Percentiles rank a stretch among this genome's conserved stretches.
phyloP scores from a whole-genome alignment of 2,329 filamentous ascomycete species.

The Bipolaris gigantea region DNA sequence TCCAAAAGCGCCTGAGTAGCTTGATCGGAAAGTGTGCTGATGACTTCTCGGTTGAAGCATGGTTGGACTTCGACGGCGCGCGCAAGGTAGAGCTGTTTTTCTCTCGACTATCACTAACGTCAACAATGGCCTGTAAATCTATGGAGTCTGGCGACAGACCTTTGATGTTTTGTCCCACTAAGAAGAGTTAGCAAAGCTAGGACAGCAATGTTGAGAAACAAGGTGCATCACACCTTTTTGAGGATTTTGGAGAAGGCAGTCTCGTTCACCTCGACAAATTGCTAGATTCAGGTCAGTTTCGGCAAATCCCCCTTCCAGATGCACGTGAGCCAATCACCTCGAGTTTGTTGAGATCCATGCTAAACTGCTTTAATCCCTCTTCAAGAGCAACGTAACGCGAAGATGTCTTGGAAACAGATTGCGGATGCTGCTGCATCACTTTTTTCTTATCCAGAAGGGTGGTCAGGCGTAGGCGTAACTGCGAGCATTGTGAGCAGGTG shows the following conservation, averaged over 20 bases:
- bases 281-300: conserved; percentile 55
- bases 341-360: conserved; percentile 93
- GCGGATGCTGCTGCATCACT: conserved; percentile 76
- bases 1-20: conserved; percentile 95
- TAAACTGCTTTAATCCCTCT: conserved; percentile 96
- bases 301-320: not conserved
- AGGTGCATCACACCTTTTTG: conserved; percentile 70
- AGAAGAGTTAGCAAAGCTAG: conserved; percentile 41
- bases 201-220: not conserved
- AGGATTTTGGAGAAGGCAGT: conserved; percentile 98
- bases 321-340: conserved; percentile 54
- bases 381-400: conserved; percentile 93
- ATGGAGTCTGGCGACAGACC: conserved; percentile 48
- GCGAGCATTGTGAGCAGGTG: conserved; percentile 19
- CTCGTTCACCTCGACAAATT: conserved; percentile 98
- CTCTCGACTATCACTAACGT: conserved; percentile 68
- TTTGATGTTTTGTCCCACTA: conserved; percentile 99
- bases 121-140: conserved; percentile 31
- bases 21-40: conserved; percentile 94
- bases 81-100: conserved; percentile 95
- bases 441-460: conserved; percentile 95
- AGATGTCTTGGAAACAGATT: conserved; percentile 80
- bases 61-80: conserved; percentile 96
- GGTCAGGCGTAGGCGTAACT: conserved; percentile 92
- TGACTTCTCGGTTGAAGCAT: conserved; percentile 96